Evolutionary conservation across 1,284 basidiomycete genomes (phyloP), one percentile per base, ranked within the genome.

Genomic region (Takashimella koratensis): DNA sequence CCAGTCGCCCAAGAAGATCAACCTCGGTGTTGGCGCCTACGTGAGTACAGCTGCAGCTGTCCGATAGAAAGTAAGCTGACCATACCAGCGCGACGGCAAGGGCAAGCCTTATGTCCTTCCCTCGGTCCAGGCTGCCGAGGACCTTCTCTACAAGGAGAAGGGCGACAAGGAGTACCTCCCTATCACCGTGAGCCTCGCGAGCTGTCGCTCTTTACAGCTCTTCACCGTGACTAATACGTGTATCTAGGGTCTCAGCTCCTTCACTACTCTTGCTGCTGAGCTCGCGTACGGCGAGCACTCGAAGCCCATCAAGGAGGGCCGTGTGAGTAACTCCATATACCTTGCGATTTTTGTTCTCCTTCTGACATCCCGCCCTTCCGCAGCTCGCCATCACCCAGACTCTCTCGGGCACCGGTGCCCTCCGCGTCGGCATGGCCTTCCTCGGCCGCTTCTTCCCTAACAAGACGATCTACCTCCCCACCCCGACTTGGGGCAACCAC

Each of bases 401-500:
- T 56, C 96, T 98, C 76, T 98, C 95, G 24, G 96, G 96, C 30
- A 99, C 96, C 20, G 96, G 96, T 67, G 96, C 96, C 26, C 87
- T 98, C 58, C 85, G 96, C 62, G 93, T 98, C 77, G 95, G 91
- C 55, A 94, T 88, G 67, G 90, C 89, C 47, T 98, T 99, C 82
- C 78, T 98, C 52, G 63, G 64, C 19, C 85, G 88, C 47, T 90
- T 91, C 79, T 97, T 93, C 77, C 90, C 92, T 23, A 81, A 88
- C 64, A 97, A 95, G 79, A 79, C 82, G 49, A 90, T 99, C 75
- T 98, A 97, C 80, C 82, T 98, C 51, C 96, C 96, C 42, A 81
- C 82, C 11, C 96, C 96, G 16, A 90, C 94, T 6, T 99, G 96
- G 96, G 95, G 95, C 42, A 98, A 98, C 80, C 95, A 99, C 76